These are phyloP conservation scores for Diutina pseudorugosa DNA, from an alignment of 1,139 yeast genomes.

Conservation along the genomic window DNA sequence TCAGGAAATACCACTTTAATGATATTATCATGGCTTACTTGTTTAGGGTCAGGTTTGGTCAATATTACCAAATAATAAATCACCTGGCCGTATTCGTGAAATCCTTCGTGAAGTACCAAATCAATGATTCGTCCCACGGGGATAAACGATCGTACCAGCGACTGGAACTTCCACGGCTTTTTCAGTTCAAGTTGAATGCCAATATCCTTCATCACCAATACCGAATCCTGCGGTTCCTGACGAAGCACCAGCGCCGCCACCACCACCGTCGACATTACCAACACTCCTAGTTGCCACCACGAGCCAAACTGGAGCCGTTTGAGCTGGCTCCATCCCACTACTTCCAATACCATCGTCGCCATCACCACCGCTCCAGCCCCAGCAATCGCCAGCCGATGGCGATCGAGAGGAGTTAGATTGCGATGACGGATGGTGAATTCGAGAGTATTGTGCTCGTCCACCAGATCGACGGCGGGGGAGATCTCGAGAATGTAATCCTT, in stretches of 20 bases:
- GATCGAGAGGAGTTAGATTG: neutral
- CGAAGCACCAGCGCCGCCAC: neutral
- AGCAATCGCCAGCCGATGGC: neutral
- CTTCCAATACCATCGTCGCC: neutral
- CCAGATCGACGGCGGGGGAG: neutral
- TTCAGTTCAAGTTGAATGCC: slow-evolving; percentile 1
- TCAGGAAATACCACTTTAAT: slow-evolving; percentile 40
- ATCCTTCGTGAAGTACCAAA: slow-evolving; percentile 57
- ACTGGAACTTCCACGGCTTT: neutral
- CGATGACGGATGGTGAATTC: slow-evolving; percentile 1
- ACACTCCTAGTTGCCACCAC: neutral
- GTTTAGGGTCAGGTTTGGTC: slow-evolving; percentile 18
- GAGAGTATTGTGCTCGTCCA: slow-evolving; percentile 1
- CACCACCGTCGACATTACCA: neutral
- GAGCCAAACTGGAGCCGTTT: neutral
- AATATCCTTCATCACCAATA: slow-evolving; percentile 2
- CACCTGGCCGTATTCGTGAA: slow-evolving; percentile 47
- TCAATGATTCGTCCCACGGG: slow-evolving; percentile 44
- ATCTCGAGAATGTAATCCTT: slow-evolving; percentile 2
- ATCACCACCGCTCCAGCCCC: neutral
- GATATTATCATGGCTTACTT: slow-evolving; percentile 13
- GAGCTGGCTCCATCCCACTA: neutral
- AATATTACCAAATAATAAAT: slow-evolving; percentile 48
- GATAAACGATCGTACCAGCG: slow-evolving; percentile 19
- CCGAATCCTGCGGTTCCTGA: neutral